Evolutionary conservation across 345 rosid species (phyloP), one percentile per base, ranked within the genome.

Genomic region (Acer saccharum): DNA sequence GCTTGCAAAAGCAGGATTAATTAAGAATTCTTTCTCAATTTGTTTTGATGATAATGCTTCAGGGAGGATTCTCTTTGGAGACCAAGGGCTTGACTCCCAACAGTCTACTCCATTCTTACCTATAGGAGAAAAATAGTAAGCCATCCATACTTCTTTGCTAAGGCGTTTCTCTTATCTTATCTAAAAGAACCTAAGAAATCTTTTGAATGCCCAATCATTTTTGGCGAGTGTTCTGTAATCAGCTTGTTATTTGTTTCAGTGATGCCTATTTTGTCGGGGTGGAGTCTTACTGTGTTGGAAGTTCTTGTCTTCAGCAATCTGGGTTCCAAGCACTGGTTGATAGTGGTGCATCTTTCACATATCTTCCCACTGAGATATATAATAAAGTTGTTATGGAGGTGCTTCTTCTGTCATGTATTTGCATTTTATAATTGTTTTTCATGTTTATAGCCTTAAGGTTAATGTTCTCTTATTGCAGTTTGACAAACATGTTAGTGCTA

Each of bases 281-380:
- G 78, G 82, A 79, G 68, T 67, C 80, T 7, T 76, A 17, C 62
- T 82, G 82, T 73, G 75, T 82, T 43, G 85, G 85, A 54, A 72
- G 46, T 76, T 68, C 80, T 79, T 82, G 80, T 68, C 75, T 79
- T 57, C 72, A 76, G 39, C 75, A 67, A 60, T 75, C 85, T 68
- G 82, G 79, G 65, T 82, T 82, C 65, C 43, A 76, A 76, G 85
- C 85, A 55, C 32, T 76, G 57, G 78, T 82, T 62, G 85, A 82
- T 13, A 82, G 77, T 72, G 85, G 85, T 57, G n/a, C 85, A 82
- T 82, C 85, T 29, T 82, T 82, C 70, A 79, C 80, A 67, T 82
- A 18, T 82, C 72, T 82, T 82, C 82, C 85, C 0, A 39, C 44
- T 41, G 48, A 79, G 0, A 62, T 79, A 55, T 82, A 82, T 63